Conservation (phyloP, 2,329 filamentous ascomycete species). For the Drechslera avenae region DNA sequence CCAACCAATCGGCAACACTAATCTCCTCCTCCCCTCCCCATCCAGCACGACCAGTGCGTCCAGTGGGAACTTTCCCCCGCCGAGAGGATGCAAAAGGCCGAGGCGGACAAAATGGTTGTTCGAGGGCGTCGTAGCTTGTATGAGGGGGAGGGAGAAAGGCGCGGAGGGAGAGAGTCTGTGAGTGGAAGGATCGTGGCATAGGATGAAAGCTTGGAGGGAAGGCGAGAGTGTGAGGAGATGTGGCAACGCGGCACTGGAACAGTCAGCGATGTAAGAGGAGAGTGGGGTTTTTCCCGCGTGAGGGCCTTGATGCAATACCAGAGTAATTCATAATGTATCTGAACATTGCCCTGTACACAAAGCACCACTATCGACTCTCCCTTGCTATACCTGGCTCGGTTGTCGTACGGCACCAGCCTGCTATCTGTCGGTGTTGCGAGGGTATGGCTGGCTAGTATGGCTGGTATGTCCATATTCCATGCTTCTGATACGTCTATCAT, state of each 20-base stretch:
- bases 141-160: constrained; percentile 37
- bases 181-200: constrained; percentile 41
- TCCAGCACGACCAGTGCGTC: constrained; percentile 55
- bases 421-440: constrained; percentile 23
- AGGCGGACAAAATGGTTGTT: constrained; percentile 49
- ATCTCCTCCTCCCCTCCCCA: constrained; percentile 40
- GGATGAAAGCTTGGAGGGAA: constrained; percentile 40
- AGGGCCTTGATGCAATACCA: constrained; percentile 30
- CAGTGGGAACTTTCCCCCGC: constrained; percentile 50
- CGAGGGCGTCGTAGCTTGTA: constrained; percentile 39
- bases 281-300: no score
- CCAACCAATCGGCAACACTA: constrained; percentile 54
- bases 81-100: constrained; percentile 53
- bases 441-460: constrained; percentile 37
- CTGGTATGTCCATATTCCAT: constrained; percentile 41
- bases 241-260: constrained; percentile 32
- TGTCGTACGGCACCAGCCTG: constrained; percentile 32
- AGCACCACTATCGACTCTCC: constrained; percentile 33
- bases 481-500: constrained; percentile 35
- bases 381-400: constrained; percentile 28
- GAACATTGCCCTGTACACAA: constrained; percentile 43
- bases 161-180: constrained; percentile 33
- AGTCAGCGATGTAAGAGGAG: not conserved
- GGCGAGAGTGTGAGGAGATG: constrained; percentile 41
- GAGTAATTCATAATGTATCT: constrained; percentile 44